Evolutionary conservation across 2,329 filamentous ascomycete species (phyloP), one percentile per base, ranked within the genome.

Genomic region (Mycosphaerella arachidis): DNA sequence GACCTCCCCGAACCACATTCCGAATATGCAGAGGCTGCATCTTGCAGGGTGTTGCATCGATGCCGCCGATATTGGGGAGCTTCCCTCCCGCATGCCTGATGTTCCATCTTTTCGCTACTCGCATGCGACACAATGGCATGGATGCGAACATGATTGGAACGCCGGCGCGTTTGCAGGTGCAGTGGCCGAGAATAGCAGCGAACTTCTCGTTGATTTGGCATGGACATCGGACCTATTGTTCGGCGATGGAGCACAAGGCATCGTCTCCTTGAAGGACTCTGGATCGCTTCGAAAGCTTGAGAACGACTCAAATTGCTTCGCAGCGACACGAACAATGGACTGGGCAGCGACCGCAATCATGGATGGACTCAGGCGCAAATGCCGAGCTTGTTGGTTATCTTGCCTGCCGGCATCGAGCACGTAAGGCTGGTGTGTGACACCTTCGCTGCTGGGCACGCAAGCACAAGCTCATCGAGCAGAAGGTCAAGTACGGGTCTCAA

Each of bases 61-160:
- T 27, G 20, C n/a, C 8, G n/a, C 37, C 16, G 55, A 52, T 16
- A 55, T 63, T 18, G 30, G 51, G 9, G 35, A 58, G 48, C 45
- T 63, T 13, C 10, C 61, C 6, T 35, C 27, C 12, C 53, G 57
- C 20, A 57, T 56, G 8, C 61, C 58, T n/a, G 24, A 31, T 6
- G 13, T 61, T 9, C 27, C 9, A 27, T 48, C 52, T 31, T 35
- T 61, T n/a, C 54, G 37, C 33, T 63, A 63, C 40, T 56, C 55
- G 6, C 61, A 63, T 51, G 12, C 53, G 8, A 58, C 45, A 1
- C 60, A 60, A 46, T 63, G 55, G 58, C 57, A 60, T 31, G 60
- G 43, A 2, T 62, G 54, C 29, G 16, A 27, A 30, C n/a, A 57
- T 37, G 53, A 62, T 50, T 60, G 57, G 57, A 33, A 56, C 20